Base-by-base conservation (phyloP, 306 rosid genomes). In the Casuarina cunninghamiana region DNA sequence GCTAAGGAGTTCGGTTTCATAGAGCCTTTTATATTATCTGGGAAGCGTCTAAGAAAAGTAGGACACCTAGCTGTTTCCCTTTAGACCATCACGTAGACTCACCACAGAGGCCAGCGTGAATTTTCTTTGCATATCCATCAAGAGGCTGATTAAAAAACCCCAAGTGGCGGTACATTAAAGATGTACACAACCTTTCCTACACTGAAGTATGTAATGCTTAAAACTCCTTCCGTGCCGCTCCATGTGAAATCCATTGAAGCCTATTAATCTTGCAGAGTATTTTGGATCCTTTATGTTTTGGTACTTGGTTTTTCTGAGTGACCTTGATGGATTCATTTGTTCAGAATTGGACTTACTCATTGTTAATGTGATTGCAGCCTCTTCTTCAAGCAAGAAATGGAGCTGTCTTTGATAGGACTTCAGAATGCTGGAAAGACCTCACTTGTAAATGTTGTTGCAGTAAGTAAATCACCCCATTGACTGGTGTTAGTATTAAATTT, bases 321-420 rank as follows among this genome's bases (percentile, higher is more conserved):
- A 32, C 71, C 82, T 79, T 58, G 39, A 57, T 63, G 45, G 81
- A 66, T n/a, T 26, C 19, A 9, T 42, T 73, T 80, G 80, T 69
- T 81, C 32, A n/a, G 66, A 37, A 53, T 61, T 42, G 48, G 41
- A 73, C 82, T 79, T 79, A 86, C 62, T 6, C 42, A n/a, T 83
- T 73, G 65, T 66, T 37, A 69, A 71, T 86, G 77, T 87, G 82
- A 50, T 89, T 88, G 83, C 94, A 91, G 96, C 91, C 96, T 93
- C 73, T 93, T 93, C 77, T 93, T 93, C 86, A 93, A 93, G 96
- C 94, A 93, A 88, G 96, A 93, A 84, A 93, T 93, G 97, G 97
- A 93, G 86, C 80, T 93, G 69, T 93, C 97, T 80, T 86, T 93
- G 79, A 91, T 93, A 51, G 97, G 97, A 50, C 97, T 93, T 79